Evolutionary conservation across 2,329 filamentous ascomycete species (phyloP).

Genomic region (Coniella lustricola): DNA sequence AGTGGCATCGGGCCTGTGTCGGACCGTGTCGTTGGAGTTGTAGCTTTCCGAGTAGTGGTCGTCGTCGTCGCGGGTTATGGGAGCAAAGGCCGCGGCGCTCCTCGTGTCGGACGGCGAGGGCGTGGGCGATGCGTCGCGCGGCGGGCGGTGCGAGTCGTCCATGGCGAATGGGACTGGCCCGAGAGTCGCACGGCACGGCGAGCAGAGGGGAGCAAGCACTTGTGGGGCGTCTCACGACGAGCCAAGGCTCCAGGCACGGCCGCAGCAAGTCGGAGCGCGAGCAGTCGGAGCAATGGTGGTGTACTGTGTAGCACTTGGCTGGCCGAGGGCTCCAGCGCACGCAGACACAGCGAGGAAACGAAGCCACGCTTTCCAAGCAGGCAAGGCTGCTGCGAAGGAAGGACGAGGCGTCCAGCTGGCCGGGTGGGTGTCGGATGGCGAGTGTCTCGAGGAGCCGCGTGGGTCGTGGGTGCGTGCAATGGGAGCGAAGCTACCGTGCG

Average conservation of each 20-base stretch:
- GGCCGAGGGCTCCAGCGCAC: too few species aligned
- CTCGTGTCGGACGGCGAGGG: conserved; percentile 46
- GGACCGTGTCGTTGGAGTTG: conserved; percentile 54
- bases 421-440: too few species aligned
- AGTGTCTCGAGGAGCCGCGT: too few species aligned
- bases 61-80: conserved; percentile 33
- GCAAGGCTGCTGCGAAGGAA: too few species aligned
- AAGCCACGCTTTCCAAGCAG: too few species aligned
- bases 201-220: not conserved
- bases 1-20: conserved; percentile 45
- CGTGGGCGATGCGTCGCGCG: conserved; percentile 3
- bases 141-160: conserved; percentile 33
- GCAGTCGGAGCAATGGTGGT: too few species aligned
- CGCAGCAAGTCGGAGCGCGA: not conserved
- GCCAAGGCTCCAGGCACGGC: too few species aligned
- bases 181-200: not conserved
- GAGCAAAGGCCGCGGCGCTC: conserved; percentile 31
- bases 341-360: too few species aligned
- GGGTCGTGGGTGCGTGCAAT: too few species aligned
- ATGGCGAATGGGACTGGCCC: conserved; percentile 25
- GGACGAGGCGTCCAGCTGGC: too few species aligned
- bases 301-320: too few species aligned
- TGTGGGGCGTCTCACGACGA: not conserved
- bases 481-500: too few species aligned
- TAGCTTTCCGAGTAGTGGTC: conserved; percentile 42